Base-by-base conservation (phyloP, 768 basidiomycete genomes). In the Phanerodontia chrysosporium region DNA sequence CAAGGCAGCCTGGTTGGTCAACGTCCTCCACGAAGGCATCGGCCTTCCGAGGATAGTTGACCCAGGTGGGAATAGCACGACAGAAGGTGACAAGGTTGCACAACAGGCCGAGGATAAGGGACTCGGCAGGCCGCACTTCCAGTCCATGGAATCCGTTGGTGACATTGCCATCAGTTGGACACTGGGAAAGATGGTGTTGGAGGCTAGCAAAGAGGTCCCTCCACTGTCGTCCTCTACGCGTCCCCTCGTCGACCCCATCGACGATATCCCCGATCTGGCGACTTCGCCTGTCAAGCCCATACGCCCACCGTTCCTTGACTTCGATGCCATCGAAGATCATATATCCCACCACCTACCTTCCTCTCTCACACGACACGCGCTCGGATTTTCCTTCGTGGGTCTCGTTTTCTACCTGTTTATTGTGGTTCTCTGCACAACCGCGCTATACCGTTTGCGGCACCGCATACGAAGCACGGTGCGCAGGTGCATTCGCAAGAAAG, bases 151-250 rank as follows among this genome's bases (percentile, higher is more conserved):
- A 70, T 83, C 85, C n/a, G 89, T 99, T 29, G 88, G 86, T 35
- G 92, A 90, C 67, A 92, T 96, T 39, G 93, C 95, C 45, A 93
- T 99, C 67, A 93, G 86, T 66, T 99, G 97, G 97, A 98, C 97
- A 3, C 79, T 98, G 32, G 97, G 97, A 27, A 98, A 98, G 73
- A 98, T 98, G 95, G 96, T 98, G 0, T 81, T 98, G 27, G 96
- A 98, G 73, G 97, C 97, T 27, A 94, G 92, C 75, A 91, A 90
- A 62, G 90, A 91, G 69, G 83, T 94, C 7, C 82, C 83, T 3
- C 69, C 80, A 7, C 73, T 78, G 45, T 64, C 73, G 13, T 78
- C 77, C 55, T 66, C 74, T 3, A 72, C 75, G 27, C 78, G 74
- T 52, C 90, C 89, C 5, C 69, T 92, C n/a, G 80, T 79, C 27